Conservation (phyloP, 2,329 filamentous ascomycete species). For the Fusarium sublunatum region DNA sequence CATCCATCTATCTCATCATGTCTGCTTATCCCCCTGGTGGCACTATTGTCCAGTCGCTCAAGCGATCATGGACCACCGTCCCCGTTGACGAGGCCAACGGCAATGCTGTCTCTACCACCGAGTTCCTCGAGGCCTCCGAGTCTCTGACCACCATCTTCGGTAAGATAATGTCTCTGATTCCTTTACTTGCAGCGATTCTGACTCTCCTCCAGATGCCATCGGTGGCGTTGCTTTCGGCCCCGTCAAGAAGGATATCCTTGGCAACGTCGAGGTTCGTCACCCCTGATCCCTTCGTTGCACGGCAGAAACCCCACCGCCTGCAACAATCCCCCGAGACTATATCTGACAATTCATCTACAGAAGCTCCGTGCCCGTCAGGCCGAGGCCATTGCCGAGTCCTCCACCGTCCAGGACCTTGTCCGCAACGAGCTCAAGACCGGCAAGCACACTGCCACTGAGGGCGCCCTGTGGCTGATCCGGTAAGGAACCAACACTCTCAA, state of each 20-base stretch:
- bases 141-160: conserved; percentile 88
- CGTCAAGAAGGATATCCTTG: conserved; percentile 90
- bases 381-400: conserved; percentile 81
- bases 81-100: conserved; percentile 77
- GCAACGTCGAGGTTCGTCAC: conserved; percentile 83
- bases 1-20: conserved; percentile 56
- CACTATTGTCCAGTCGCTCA: conserved; percentile 88
- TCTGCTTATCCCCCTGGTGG: conserved; percentile 69
- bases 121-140: conserved; percentile 94
- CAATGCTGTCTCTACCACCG: conserved; percentile 81
- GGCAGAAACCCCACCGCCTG: neutral
- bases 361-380: conserved; percentile 89
- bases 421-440: conserved; percentile 88
- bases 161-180: conserved; percentile 50
- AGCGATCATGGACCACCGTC: conserved; percentile 86
- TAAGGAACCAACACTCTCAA: conserved; percentile 55
- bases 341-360: conserved; percentile 57
- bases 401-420: conserved; percentile 85
- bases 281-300: conserved; percentile 2
- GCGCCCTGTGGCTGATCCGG: conserved; percentile 90
- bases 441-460: conserved; percentile 89
- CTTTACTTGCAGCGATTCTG: conserved; percentile 8
- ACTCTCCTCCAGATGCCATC: conserved; percentile 63
- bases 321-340: neutral
- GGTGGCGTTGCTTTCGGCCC: conserved; percentile 83